Base-by-base conservation (phyloP, 768 basidiomycete species). In the Tremella fuciformis region DNA sequence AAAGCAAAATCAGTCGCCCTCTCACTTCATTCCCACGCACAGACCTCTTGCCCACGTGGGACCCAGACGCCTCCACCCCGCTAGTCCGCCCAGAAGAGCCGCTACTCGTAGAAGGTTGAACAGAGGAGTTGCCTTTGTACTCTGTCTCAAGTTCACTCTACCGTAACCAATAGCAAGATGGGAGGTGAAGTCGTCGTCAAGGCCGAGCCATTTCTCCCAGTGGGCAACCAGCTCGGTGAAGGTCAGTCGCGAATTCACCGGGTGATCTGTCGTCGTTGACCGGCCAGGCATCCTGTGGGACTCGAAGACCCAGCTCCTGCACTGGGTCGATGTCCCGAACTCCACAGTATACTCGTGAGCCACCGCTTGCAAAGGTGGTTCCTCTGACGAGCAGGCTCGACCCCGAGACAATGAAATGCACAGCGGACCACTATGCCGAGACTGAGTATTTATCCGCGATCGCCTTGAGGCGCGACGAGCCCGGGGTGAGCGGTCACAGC, bases 251-350 rank as follows among this genome's bases (percentile, higher is more conserved):
- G n/a, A n/a, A n/a, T n/a, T n/a, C n/a, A n/a, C n/a, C n/a, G n/a
- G n/a, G n/a, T n/a, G n/a, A n/a, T 34, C 29, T 4, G 29, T 34
- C 29, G 11, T 50, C 8, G 49, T 6, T 34, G 26, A 50, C 49
- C 39, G 25, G n/a, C 18, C 50, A 71, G 72, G 74, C 50, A 65
- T 69, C 16, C 49, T 76, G 2, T 76, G 75, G 75, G 71, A 76
- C 48, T 59, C 67, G 8, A 62, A 65, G 59, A 66, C 62, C 24
- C 57, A 70, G 21, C 56, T 76, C 0, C 52, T 73, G 0, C 69
- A 74, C 51, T 76, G 73, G 73, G 67, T 76, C 6, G 75, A 76
- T 50, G 70, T 76, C 48, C 54, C 61, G 13, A 41, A 55, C 7
- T 52, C 67, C 1, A 50, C 66, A 34, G 55, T 76, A 50, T 72